These are phyloP conservation scores for Plantago elongata DNA, from an alignment of 257 asterid species.

Conservation along the genomic window DNA sequence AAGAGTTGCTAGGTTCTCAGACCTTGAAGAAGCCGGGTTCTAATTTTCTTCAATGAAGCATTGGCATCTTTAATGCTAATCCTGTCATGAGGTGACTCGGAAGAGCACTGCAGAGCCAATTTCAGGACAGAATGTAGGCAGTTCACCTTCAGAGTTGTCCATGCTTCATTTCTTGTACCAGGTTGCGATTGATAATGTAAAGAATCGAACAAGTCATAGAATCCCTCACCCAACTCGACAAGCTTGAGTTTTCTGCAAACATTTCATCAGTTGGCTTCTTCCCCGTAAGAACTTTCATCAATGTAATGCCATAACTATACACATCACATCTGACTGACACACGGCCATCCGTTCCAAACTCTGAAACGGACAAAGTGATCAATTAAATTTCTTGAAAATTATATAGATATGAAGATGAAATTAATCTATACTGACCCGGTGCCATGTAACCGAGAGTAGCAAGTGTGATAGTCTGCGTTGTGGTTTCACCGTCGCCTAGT, in stretches of 20 bases:
- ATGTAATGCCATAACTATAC: slow-evolving; percentile 17
- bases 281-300: slow-evolving; percentile 20
- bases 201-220: not conserved
- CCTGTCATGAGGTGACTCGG: slow-evolving; percentile 11
- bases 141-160: not conserved
- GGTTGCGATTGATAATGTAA: slow-evolving; percentile 4
- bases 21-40: not conserved
- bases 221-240: slow-evolving; percentile 5
- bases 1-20: not conserved
- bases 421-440: not conserved
- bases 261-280: slow-evolving; percentile 5
- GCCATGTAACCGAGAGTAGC: slow-evolving; percentile 14
- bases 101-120: slow-evolving; percentile 13
- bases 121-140: slow-evolving; percentile 12
- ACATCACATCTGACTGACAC: slow-evolving; percentile 16
- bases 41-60: slow-evolving; percentile 8
- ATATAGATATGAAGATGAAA: too few relatives aligned
- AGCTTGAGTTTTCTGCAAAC: not conserved
- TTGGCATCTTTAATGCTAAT: slow-evolving; percentile 12
- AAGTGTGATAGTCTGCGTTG: not conserved
- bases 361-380: not conserved
- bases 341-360: slow-evolving; percentile 12
- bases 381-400: too few relatives aligned
- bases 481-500: slow-evolving; percentile 9
- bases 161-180: not conserved